Conservation (phyloP, 768 basidiomycete genomes). For the Trametes cingulata region DNA sequence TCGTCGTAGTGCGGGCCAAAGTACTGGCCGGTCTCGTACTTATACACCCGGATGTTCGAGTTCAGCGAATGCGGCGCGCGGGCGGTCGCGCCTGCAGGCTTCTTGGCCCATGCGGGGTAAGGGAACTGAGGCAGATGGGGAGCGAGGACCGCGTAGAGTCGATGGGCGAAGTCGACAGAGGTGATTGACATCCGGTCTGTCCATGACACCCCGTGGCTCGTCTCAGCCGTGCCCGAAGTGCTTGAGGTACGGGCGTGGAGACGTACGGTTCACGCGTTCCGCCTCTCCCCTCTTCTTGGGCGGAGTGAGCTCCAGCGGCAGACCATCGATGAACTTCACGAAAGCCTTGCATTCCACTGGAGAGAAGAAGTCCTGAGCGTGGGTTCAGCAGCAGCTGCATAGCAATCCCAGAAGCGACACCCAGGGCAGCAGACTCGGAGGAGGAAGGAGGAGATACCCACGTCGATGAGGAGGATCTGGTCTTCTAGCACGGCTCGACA, state of each 20-base stretch:
- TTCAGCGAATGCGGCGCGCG: conserved; percentile 61
- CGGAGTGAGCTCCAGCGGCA: conserved; percentile 65
- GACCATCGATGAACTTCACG: conserved; percentile 57
- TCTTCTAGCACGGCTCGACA: conserved; percentile 55
- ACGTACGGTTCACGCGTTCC: conserved; percentile 64
- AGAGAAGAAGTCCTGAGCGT: conserved; percentile 54
- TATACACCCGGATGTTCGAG: conserved; percentile 74
- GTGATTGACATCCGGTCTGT: conserved; percentile 65
- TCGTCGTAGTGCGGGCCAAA: conserved; percentile 82
- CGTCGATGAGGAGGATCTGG: conserved; percentile 64
- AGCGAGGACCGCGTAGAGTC: conserved; percentile 47
- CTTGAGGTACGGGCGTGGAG: background rate
- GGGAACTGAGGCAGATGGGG: conserved; percentile 62
- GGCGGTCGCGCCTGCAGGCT: conserved; percentile 24
- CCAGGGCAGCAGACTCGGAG: background rate
- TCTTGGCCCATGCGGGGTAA: conserved; percentile 38
- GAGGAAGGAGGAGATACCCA: conserved; percentile 34
- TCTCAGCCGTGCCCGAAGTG: too few species aligned
- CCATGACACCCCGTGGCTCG: too few species aligned
- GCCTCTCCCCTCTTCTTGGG: conserved; percentile 76
- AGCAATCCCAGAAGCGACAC: background rate
- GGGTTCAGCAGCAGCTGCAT: conserved; percentile 5
- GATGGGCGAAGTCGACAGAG: conserved; percentile 58
- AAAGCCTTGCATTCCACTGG: conserved; percentile 62
- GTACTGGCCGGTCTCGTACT: conserved; percentile 61